A percentile compares a stretch with the other conserved stretches of the same genome.
phyloP scores from a whole-genome alignment of 805 yeast species.

The Candida suzukii region DNA sequence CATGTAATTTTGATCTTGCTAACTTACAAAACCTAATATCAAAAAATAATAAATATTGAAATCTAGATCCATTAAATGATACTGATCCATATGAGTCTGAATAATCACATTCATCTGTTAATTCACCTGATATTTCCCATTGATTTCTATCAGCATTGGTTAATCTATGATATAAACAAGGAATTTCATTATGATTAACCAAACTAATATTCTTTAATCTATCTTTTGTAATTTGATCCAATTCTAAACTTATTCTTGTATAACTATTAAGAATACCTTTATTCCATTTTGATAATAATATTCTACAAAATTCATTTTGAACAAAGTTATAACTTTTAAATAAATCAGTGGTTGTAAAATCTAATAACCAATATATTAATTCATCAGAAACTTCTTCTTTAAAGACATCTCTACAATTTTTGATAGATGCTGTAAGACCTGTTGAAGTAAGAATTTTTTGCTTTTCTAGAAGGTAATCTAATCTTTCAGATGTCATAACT shows the following conservation, averaged over 20 bases:
- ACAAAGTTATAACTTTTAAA: slow-evolving; percentile 39
- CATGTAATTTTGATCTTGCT: slow-evolving; percentile 51
- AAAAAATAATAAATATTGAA: slow-evolving; percentile 53
- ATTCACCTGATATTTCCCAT: slow-evolving; percentile 40
- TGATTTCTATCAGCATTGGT: slow-evolving; percentile 8
- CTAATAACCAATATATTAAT: slow-evolving; percentile 58
- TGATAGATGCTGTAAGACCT: slow-evolving; percentile 59
- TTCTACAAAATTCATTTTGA: slow-evolving; percentile 46
- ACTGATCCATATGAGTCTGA: too few species aligned
- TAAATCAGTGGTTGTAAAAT: slow-evolving; percentile 47
- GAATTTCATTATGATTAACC: background rate
- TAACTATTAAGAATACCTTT: slow-evolving; percentile 29
- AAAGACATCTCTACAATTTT: slow-evolving; percentile 62
- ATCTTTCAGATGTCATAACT: slow-evolving; percentile 50
- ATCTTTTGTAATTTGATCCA: background rate
- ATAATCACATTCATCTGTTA: slow-evolving; percentile 43
- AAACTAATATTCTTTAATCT: background rate
- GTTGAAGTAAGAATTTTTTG: slow-evolving; percentile 53
- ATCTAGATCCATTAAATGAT: slow-evolving; percentile 40
- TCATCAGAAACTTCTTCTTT: slow-evolving; percentile 78
- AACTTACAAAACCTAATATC: slow-evolving; percentile 71
- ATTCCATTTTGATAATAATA: slow-evolving; percentile 57
- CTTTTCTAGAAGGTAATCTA: slow-evolving; percentile 42
- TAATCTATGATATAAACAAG: background rate
- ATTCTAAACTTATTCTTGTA: background rate